Percentiles rank a stretch among this genome's conserved stretches.
These are phyloP conservation scores for Beverwykella pulmonaria DNA, from an alignment of 495 filamentous ascomycete species.

Conservation along the genomic window DNA sequence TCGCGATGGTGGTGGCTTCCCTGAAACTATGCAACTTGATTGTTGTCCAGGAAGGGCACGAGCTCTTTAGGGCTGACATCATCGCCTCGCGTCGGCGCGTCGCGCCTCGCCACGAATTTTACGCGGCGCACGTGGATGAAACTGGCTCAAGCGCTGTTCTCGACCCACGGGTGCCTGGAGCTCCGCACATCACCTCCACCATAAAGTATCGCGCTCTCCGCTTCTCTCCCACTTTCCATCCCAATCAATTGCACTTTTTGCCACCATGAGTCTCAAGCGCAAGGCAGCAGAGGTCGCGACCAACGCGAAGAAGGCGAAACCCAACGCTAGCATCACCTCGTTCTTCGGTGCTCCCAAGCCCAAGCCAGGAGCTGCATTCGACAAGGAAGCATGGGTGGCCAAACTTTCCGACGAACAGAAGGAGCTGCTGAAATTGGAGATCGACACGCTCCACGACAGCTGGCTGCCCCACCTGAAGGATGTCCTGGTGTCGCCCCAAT, in stretches of 20 bases:
- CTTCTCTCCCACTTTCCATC: constrained; percentile 7
- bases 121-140: constrained; percentile 1
- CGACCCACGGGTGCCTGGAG: constrained; percentile 14
- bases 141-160: neutral
- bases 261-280: constrained; percentile 63
- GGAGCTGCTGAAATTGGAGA: constrained; percentile 80
- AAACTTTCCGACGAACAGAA: constrained; percentile 80
- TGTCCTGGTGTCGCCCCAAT: constrained; percentile 73
- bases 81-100: neutral
- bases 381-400: constrained; percentile 84
- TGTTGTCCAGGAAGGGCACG: neutral
- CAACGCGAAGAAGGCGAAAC: constrained; percentile 72
- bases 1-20: neutral
- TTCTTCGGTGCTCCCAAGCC: constrained; percentile 63
- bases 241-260: constrained; percentile 22
- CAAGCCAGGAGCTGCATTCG: constrained; percentile 59
- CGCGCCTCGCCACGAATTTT: neutral
- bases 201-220: constrained; percentile 8
- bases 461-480: constrained; percentile 89
- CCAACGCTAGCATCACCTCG: constrained; percentile 63
- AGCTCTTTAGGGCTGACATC: neutral
- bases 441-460: constrained; percentile 84
- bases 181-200: neutral
- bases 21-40: neutral
- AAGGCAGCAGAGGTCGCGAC: constrained; percentile 60